Evolutionary conservation across 441 rosid genomes (phyloP).

Genomic region (Populus hybrid): DNA sequence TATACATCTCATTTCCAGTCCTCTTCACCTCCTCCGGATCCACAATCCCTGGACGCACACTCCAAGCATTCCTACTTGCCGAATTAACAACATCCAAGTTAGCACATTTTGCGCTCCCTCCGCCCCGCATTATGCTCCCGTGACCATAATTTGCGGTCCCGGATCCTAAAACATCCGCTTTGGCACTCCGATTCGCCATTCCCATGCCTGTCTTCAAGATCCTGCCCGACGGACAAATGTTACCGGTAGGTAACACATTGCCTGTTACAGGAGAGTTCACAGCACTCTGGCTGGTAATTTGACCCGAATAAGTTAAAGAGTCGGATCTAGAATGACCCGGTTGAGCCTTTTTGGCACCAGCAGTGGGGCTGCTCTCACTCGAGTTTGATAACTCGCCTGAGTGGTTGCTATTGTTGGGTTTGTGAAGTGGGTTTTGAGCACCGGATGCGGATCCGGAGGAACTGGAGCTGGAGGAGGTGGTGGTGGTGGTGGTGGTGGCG

Average conservation of each 20-base stretch:
- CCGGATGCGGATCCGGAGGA: conserved; percentile 78
- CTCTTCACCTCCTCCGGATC: conserved; percentile 78
- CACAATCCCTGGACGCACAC: conserved; percentile 23
- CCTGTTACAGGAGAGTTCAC: conserved; percentile 45
- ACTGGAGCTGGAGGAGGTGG: conserved; percentile 64
- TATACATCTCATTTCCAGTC: conserved; percentile 73
- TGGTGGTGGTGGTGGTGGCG: neutral
- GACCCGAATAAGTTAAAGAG: conserved; percentile 42
- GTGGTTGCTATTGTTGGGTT: conserved; percentile 27
- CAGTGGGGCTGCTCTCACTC: conserved; percentile 39
- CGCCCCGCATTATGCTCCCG: conserved; percentile 82
- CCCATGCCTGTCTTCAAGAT: conserved; percentile 59
- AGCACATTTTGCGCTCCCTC: conserved; percentile 20
- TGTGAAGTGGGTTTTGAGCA: conserved; percentile 27
- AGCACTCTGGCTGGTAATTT: conserved; percentile 31
- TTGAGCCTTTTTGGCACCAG: conserved; percentile 22
- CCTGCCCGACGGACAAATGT: conserved; percentile 83
- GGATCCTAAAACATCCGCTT: conserved; percentile 67
- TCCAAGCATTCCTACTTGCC: conserved; percentile 11
- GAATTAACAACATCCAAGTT: conserved; percentile 16
- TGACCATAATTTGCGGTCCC: conserved; percentile 91
- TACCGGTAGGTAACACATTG: conserved; percentile 68
- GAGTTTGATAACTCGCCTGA: conserved; percentile 50
- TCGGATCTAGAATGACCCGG: conserved; percentile 52
- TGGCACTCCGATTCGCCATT: conserved; percentile 36